These are phyloP conservation scores for Raddia guianensis DNA, from an alignment of 176 grass and related monocot species.

Conservation along the genomic window DNA sequence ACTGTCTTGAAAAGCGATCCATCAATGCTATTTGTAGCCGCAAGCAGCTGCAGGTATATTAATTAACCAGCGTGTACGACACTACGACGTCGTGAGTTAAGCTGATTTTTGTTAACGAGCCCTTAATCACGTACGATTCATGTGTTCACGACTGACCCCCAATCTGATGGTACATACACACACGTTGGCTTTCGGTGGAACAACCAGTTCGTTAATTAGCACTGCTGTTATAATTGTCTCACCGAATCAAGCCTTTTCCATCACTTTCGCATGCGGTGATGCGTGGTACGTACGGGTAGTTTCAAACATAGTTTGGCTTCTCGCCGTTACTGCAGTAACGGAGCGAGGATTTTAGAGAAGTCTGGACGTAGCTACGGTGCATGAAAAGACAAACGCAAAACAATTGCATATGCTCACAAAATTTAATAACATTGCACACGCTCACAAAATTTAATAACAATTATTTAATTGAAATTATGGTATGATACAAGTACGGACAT, in stretches of 20 bases:
- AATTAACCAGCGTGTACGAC: too few species aligned
- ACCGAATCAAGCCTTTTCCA: neutral
- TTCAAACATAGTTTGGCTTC: neutral
- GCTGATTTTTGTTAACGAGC: neutral
- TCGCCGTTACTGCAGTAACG: neutral
- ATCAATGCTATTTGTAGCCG: conserved; percentile 28
- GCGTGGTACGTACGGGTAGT: neutral
- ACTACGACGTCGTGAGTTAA: neutral
- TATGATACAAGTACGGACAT: too few species aligned
- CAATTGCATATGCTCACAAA: too few species aligned
- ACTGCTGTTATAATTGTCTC: neutral
- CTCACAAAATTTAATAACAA: too few species aligned
- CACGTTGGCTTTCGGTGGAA: conserved; percentile 1
- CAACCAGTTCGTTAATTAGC: neutral
- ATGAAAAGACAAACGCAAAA: too few species aligned
- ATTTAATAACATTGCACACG: too few species aligned
- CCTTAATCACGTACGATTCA: neutral
- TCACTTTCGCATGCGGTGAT: neutral
- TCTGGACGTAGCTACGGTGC: too few species aligned
- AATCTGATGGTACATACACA: neutral
- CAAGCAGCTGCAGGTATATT: neutral
- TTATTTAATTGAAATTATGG: too few species aligned
- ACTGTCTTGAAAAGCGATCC: neutral
- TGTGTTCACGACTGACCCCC: neutral
- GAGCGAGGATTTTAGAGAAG: too few species aligned